A percentile compares a stretch with the other conserved stretches of the same genome.
Evolutionary conservation across 176 grass and related monocot species (phyloP).

Genomic region (Cenchrus americanus): DNA sequence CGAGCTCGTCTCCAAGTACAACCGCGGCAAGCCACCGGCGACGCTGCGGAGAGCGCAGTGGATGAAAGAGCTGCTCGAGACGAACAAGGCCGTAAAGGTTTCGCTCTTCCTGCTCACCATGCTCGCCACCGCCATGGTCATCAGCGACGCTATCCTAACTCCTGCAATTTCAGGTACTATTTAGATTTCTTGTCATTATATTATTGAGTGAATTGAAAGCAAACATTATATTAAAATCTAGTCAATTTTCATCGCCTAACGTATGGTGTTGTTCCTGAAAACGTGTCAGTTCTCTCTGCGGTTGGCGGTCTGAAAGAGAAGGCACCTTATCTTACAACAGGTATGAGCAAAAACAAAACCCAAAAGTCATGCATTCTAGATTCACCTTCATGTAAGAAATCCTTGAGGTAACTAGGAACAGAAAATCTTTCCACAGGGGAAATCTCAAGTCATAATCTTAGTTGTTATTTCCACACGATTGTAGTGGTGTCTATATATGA

Average conservation of each 20-base stretch:
- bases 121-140: constrained; percentile 64
- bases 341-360: not conserved
- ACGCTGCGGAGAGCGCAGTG: constrained; percentile 22
- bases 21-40: not conserved
- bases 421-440: not conserved
- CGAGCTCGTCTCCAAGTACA: constrained; percentile 48
- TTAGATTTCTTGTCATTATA: not conserved
- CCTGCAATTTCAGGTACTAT: constrained; percentile 58
- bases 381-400: not conserved
- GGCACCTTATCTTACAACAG: constrained; percentile 39
- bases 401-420: not conserved
- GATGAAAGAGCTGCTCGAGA: constrained; percentile 54
- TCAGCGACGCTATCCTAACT: constrained; percentile 61
- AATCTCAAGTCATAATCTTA: not conserved
- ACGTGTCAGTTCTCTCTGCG: constrained; percentile 31
- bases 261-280: not conserved
- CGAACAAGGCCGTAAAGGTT: not conserved
- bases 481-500: not conserved
- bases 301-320: constrained; percentile 38
- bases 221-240: not conserved
- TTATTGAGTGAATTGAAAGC: not conserved
- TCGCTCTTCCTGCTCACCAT: constrained; percentile 55
- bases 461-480: not conserved
- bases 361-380: not conserved
- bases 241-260: not conserved